Base-by-base conservation (phyloP, 1,284 basidiomycete genomes). In the Ustilago curta region DNA sequence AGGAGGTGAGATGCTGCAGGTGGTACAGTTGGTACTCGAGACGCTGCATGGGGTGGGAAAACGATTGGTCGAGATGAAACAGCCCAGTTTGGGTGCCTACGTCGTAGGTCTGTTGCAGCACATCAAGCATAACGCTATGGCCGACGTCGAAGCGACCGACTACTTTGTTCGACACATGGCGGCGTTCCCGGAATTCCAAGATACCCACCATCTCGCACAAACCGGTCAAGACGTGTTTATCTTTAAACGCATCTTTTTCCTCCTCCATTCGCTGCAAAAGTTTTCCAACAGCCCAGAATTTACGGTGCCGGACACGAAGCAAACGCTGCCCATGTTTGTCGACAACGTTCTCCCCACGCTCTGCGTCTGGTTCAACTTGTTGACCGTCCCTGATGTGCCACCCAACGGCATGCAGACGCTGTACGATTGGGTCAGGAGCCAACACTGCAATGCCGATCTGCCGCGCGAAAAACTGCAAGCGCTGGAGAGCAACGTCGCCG, bases 261-360 rank as follows among this genome's bases (percentile, higher is more conserved):
- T 95, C 43, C 87, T 94, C 44, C 89, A 92, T 68, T 90, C 90
- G 8, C 86, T 95, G 57, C 86, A 85, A 40, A 89, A 91, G 0
- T 59, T 80, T n/a, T 4, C 9, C 12, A 9, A 19, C 1, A 35
- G 25, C 9, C 12, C 31, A 3, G 59, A 62, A 1, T 63, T 48
- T 44, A 3, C 39, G 91, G 40, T 76, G 11, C 75, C 64, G 2
- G 83, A 87, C 39, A 85, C 91, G 21, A 14, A 18, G 9, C 42
- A 18, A 2, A 54, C 69, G 1, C 64, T 84, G 4, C 94, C 94
- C 9, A 88, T 93, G 55, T 94, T 94, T 82, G 88, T 91, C 7
- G 94, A 95, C 86, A 94, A 95, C 79, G 92, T 95, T 50, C 85
- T 95, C 5, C 93, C 94, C 1, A 93, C 93, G 8, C 87, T 95